A percentile compares a stretch with the other conserved stretches of the same genome.
These are phyloP conservation scores for Oryza rufipogon DNA, from an alignment of 176 grass and related monocot genomes.

Conservation along the genomic window DNA sequence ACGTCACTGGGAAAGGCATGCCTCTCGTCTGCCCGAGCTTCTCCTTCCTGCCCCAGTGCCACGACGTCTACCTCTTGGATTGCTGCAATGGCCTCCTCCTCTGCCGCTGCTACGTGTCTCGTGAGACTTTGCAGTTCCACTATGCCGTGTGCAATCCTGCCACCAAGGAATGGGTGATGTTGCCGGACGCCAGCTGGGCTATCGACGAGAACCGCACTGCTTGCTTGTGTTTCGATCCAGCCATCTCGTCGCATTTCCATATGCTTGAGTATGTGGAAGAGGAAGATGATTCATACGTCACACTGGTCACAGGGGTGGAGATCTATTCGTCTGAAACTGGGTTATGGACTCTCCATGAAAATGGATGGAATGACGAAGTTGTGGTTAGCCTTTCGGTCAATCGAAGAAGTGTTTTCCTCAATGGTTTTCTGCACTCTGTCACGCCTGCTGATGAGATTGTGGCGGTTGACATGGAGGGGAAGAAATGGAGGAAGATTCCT, in stretches of 20 bases:
- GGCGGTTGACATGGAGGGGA: not conserved
- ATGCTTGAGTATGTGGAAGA: not conserved
- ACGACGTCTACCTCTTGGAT: not conserved
- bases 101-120: not conserved
- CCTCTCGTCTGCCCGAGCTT: not conserved
- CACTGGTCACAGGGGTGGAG: not conserved
- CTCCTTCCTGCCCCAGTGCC: not conserved
- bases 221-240: not conserved
- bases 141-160: not conserved
- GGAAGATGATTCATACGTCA: not conserved
- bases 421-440: not conserved
- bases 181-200: not conserved
- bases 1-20: not conserved
- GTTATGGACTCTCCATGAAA: not conserved
- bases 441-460: not conserved
- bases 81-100: not conserved
- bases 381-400: accelerated
- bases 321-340: not conserved
- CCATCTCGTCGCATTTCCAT: not conserved
- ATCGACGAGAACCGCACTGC: not conserved
- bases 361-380: not conserved
- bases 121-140: not conserved
- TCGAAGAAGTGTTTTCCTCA: not conserved
- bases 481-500: not conserved
- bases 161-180: not conserved